Evolutionary conservation across 352 stramenopile genomes (phyloP), one percentile per base, ranked within the genome.

Genomic region (Globisporangium middletonii): DNA sequence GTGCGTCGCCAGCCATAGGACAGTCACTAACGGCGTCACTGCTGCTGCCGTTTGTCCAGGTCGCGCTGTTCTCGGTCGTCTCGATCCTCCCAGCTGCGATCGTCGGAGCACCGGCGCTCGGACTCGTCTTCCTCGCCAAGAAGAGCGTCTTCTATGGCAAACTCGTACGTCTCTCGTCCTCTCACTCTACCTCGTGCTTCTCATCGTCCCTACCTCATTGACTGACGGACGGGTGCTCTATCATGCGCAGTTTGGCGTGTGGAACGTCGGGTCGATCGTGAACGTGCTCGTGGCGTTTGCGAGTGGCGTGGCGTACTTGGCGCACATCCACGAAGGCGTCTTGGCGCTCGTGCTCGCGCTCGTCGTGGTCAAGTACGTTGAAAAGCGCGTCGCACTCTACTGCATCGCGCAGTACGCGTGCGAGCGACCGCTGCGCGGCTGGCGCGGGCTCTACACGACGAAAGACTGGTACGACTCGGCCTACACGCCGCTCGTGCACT

Each of bases 381-480:
- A 90, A 47, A 91, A 89, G 55, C 69, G 83, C 53, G 51, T 86
- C 23, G 75, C 77, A 0, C 56, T 92, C 49, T 78, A 69, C 30
- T 91, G 83, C 61, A 83, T 94, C 16, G 85, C 80, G 7, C 80
- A 92, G 62, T 94, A 90, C 50, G 82, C 78, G 33, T 73, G 64
- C 23, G 77, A 90, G 51, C 79, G 85, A 0, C 66, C 71, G 27
- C 64, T 90, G 27, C 74, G 78, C 3, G 85, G 85, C 16, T 94
- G 85, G 85, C 69, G 79, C 47, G 85, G 83, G 0, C 69, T 94
- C 1, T 83, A 90, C 59, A 94, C 83, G 1, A 94, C 85, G 6
- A 83, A 83, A 44, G 85, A 94, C 63, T 94, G 83, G 81, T 94
- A 94, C 57, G 85, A 94, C 63, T 75, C 82, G 37, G 82, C 85